phyloP scores from a whole-genome alignment of 176 grass and related monocot species.

The Phragmites australis region DNA sequence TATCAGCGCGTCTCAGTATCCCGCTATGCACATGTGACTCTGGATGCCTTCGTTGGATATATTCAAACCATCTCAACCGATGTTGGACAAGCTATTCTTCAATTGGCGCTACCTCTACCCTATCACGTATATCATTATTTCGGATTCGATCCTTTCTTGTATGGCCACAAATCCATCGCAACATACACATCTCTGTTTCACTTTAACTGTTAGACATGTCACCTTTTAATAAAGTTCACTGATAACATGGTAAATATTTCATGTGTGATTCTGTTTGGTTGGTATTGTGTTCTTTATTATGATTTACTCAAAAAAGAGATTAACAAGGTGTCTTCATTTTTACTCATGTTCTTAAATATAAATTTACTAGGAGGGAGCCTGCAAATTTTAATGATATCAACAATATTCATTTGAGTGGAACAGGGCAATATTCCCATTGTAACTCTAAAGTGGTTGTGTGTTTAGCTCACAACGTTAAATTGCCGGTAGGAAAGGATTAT shows the following conservation, averaged over 20 bases:
- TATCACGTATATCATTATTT: too few species aligned
- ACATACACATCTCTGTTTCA: too few species aligned
- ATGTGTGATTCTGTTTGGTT: not conserved
- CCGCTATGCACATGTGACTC: too few species aligned
- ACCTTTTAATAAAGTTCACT: too few species aligned
- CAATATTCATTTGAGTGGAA: not conserved
- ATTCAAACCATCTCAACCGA: too few species aligned
- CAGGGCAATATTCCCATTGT: not conserved
- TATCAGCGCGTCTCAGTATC: too few species aligned
- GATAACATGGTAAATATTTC: not conserved
- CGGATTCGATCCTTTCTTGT: too few species aligned
- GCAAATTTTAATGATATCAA: not conserved
- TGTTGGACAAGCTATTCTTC: too few species aligned
- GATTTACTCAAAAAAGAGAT: not conserved
- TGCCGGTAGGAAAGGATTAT: not conserved
- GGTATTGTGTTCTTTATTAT: not conserved
- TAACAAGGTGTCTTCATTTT: not conserved
- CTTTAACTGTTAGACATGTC: too few species aligned
- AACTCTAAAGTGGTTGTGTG: not conserved
- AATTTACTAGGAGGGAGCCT: not conserved
- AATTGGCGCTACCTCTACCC: too few species aligned
- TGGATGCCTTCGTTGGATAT: too few species aligned
- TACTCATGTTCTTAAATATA: not conserved
- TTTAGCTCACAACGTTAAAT: not conserved
- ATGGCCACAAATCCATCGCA: too few species aligned